A percentile compares a stretch with the other conserved stretches of the same genome.
These are phyloP conservation scores for Suillus clintonianus DNA, from an alignment of 768 basidiomycete species.

Conservation along the genomic window DNA sequence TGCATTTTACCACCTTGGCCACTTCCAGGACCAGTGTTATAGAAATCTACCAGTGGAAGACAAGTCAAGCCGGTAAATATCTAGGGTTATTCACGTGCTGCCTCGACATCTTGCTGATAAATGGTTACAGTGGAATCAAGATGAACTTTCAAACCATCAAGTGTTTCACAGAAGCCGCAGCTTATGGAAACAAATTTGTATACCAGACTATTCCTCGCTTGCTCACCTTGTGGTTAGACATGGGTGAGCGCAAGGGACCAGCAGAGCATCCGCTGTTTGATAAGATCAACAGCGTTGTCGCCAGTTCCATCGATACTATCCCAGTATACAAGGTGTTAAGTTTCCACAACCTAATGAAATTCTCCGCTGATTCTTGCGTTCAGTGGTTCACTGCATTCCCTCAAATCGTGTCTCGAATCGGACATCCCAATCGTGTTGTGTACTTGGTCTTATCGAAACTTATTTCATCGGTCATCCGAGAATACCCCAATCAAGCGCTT, in stretches of 20 bases:
- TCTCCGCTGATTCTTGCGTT: conserved; percentile 6
- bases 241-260: conserved; percentile 58
- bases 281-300: conserved; percentile 59
- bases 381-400: conserved; percentile 97
- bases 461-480: conserved; percentile 71
- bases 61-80: conserved; percentile 44
- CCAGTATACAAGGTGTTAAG: conserved; percentile 76
- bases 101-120: not conserved
- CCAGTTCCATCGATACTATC: conserved; percentile 55
- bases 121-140: conserved; percentile 48
- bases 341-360: not conserved
- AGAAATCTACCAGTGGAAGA: conserved; percentile 60
- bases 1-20: conserved; percentile 82
- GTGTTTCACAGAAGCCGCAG: conserved; percentile 70
- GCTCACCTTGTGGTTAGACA: conserved; percentile 92
- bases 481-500: conserved; percentile 87
- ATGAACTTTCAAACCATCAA: conserved; percentile 70
- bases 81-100: not conserved
- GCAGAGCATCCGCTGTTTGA: conserved; percentile 41
- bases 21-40: conserved; percentile 82
- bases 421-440: conserved; percentile 66
- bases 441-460: conserved; percentile 61
- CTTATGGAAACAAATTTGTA: conserved; percentile 88
- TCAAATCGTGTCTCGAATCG: conserved; percentile 93
- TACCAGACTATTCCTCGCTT: conserved; percentile 95